Conservation (phyloP, 768 basidiomycete genomes). For the Ephemerocybe angulata region DNA sequence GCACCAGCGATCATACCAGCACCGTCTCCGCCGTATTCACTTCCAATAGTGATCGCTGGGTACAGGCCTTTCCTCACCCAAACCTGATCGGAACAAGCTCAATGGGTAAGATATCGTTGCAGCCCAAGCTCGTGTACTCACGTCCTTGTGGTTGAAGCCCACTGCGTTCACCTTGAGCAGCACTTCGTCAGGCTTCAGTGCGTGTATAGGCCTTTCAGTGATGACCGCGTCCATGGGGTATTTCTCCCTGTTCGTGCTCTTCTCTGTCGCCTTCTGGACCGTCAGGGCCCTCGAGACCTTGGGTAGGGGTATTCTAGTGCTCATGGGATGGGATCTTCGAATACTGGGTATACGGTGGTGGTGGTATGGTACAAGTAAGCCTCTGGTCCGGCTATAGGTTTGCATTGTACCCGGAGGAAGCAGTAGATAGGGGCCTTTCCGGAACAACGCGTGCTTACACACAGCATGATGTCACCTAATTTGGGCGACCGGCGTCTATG, state of each 20-base stretch:
- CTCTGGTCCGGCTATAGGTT: no score
- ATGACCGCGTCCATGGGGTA: constrained; percentile 42
- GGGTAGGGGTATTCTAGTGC: background rate
- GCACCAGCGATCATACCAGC: constrained; percentile 62
- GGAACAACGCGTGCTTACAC: no score
- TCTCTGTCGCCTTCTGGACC: background rate
- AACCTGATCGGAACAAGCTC: constrained; percentile 37
- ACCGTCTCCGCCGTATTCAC: constrained; percentile 67
- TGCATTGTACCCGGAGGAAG: no score
- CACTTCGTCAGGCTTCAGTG: constrained; percentile 53
- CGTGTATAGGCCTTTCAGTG: constrained; percentile 45
- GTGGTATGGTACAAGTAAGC: no score
- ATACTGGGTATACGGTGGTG: no score
- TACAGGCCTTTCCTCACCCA: constrained; percentile 74
- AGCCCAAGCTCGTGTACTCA: constrained; percentile 20
- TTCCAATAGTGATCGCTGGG: constrained; percentile 56
- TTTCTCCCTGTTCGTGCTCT: constrained; percentile 19
- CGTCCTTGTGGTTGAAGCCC: constrained; percentile 77
- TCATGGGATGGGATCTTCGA: no score
- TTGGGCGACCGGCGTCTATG: no score
- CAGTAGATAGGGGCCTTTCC: no score
- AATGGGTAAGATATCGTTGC: background rate
- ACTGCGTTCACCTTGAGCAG: constrained; percentile 67
- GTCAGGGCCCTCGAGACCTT: constrained; percentile 3
- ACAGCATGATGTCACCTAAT: no score